A percentile compares a stretch with the other conserved stretches of the same genome.
Evolutionary conservation across 2,329 filamentous ascomycete species (phyloP).

Genomic region (Metarhizium sp.): DNA sequence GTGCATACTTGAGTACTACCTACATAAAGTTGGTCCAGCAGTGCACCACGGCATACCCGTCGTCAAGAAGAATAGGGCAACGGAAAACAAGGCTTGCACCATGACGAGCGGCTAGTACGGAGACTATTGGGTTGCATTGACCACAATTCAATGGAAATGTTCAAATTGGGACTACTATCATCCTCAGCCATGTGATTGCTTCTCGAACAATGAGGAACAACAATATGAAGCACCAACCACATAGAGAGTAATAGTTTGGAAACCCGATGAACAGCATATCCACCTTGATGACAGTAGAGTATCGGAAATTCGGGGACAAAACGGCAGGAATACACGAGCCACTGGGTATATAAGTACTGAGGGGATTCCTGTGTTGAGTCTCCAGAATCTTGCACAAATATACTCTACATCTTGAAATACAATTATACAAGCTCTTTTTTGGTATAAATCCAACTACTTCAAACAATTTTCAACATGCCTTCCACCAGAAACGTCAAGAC

Average conservation of each 20-base stretch:
- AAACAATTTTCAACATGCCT: constrained; percentile 18
- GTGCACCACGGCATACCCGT: no score
- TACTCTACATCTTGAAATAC: neutral
- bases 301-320: neutral
- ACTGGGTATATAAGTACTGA: neutral
- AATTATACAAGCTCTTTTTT: neutral
- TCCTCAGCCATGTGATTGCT: neutral
- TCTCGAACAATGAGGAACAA: neutral
- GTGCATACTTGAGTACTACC: no score
- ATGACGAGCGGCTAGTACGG: neutral
- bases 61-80: neutral
- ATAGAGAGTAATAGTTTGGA: neutral
- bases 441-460: neutral
- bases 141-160: neutral
- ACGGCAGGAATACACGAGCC: neutral
- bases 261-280: neutral
- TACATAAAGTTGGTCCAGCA: no score
- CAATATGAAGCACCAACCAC: constrained; percentile 6
- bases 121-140: neutral
- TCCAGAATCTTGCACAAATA: neutral
- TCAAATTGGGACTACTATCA: neutral
- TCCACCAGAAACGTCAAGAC: constrained; percentile 15
- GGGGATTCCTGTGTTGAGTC: neutral
- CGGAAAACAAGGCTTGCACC: neutral
- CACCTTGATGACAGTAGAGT: neutral